Evolutionary conservation across 2,329 filamentous ascomycete species (phyloP).

Genomic region (Tothia fuscella): DNA sequence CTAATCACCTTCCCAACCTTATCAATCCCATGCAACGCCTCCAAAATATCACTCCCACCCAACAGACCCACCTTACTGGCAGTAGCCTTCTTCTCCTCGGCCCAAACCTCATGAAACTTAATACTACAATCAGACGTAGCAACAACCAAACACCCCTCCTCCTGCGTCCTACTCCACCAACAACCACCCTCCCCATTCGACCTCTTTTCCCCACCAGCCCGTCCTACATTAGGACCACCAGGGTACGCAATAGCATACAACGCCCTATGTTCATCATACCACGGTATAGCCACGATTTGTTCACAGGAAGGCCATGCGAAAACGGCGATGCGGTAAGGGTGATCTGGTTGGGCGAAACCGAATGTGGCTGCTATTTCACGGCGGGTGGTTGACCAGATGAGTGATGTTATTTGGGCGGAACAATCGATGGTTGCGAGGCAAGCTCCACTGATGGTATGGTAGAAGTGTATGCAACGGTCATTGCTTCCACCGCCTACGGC

Average conservation of each 20-base stretch:
- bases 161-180: slow-evolving; percentile 43
- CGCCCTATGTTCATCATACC: slow-evolving; percentile 66
- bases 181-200: slow-evolving; percentile 46
- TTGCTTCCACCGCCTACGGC: slow-evolving; percentile 90
- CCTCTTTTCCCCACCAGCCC: slow-evolving; percentile 18
- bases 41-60: slow-evolving; percentile 75
- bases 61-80: slow-evolving; percentile 46
- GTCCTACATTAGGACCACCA: slow-evolving; percentile 38
- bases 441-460: slow-evolving; percentile 71
- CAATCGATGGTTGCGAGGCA: slow-evolving; percentile 84
- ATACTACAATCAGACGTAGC: slow-evolving; percentile 85
- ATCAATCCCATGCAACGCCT: slow-evolving; percentile 68
- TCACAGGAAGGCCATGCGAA: slow-evolving; percentile 91
- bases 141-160: slow-evolving; percentile 79
- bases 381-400: slow-evolving; percentile 78
- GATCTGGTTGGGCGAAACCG: slow-evolving; percentile 83
- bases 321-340: slow-evolving; percentile 77
- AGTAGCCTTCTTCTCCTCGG: slow-evolving; percentile 40
- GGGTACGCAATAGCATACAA: slow-evolving; percentile 84
- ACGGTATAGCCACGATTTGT: slow-evolving; percentile 75
- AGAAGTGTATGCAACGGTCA: slow-evolving; percentile 94
- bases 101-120: slow-evolving; percentile 94
- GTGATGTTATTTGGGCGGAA: slow-evolving; percentile 80
- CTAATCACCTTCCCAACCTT: slow-evolving; percentile 45
- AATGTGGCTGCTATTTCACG: slow-evolving; percentile 89